phyloP scores from a whole-genome alignment of 2,329 filamentous ascomycete species.

The Colletotrichum lindemuthianum region DNA sequence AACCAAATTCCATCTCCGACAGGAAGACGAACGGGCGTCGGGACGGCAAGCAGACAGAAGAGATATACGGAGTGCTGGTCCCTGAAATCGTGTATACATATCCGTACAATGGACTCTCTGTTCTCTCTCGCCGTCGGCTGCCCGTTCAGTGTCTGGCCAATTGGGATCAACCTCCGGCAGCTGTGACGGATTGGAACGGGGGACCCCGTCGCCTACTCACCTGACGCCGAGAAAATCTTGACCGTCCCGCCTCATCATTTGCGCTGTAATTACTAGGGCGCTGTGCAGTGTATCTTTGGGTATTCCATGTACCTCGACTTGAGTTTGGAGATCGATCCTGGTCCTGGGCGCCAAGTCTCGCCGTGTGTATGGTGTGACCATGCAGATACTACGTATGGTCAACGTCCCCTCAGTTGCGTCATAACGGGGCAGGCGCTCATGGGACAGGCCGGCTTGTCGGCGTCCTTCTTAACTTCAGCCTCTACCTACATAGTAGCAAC shows the following conservation, averaged over 20 bases:
- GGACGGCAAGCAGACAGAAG: background rate
- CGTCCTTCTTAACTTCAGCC: conserved; percentile 23
- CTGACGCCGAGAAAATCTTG: conserved; percentile 35
- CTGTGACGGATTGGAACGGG: conserved; percentile 25
- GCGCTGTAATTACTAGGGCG: no score
- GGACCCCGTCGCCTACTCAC: conserved; percentile 24
- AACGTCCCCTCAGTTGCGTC: conserved; percentile 35
- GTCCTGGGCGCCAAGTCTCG: conserved; percentile 33
- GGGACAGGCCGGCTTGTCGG: conserved; percentile 18
- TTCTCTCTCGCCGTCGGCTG: background rate
- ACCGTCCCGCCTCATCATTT: conserved; percentile 36
- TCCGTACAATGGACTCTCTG: background rate
- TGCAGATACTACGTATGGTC: conserved; percentile 32
- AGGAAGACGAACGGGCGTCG: background rate
- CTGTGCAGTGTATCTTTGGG: no score
- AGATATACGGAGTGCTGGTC: background rate
- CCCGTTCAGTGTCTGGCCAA: conserved; percentile 23
- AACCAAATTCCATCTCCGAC: no score
- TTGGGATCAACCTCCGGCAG: conserved; percentile 30
- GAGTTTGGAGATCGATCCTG: conserved; percentile 34
- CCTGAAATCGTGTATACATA: background rate
- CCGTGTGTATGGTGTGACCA: conserved; percentile 30
- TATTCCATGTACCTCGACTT: background rate
- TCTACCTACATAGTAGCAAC: no score
- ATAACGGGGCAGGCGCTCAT: conserved; percentile 22